These are phyloP conservation scores for Sugiyamaella mastotermitis DNA, from an alignment of 805 yeast species.

Conservation along the genomic window DNA sequence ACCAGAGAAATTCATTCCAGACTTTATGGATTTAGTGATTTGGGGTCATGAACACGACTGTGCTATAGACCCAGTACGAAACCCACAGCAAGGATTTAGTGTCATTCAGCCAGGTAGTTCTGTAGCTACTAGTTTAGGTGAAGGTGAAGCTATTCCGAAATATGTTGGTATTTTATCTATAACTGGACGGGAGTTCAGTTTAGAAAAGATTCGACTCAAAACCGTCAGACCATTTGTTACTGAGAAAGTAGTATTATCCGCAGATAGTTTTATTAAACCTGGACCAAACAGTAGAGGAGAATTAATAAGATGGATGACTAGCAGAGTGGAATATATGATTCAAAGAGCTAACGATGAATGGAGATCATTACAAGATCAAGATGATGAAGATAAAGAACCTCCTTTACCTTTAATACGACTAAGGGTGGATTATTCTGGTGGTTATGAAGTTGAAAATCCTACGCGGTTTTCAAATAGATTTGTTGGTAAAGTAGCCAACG, in stretches of 20 bases:
- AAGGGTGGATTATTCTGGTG: constrained; percentile 84
- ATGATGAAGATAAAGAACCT: constrained; percentile 25
- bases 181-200: constrained; percentile 46
- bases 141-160: constrained; percentile 75
- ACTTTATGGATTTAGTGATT: constrained; percentile 70
- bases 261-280: constrained; percentile 50
- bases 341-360: constrained; percentile 49
- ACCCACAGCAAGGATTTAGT: constrained; percentile 56
- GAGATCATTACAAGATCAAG: constrained; percentile 27
- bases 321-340: constrained; percentile 64
- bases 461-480: constrained; percentile 83
- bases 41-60: constrained; percentile 99
- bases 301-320: constrained; percentile 52
- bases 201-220: constrained; percentile 57
- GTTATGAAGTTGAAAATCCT: constrained; percentile 87
- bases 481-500: constrained; percentile 86
- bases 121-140: constrained; percentile 83
- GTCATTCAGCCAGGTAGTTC: constrained; percentile 92
- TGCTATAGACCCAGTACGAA: constrained; percentile 54
- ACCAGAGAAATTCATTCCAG: constrained; percentile 80
- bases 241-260: constrained; percentile 52
- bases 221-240: constrained; percentile 80
- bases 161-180: constrained; percentile 67
- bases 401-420: constrained; percentile 80
- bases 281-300: constrained; percentile 55